Evolutionary conservation across 1,284 basidiomycete genomes (phyloP), one percentile per base, ranked within the genome.

Genomic region (Agaricales sp.): DNA sequence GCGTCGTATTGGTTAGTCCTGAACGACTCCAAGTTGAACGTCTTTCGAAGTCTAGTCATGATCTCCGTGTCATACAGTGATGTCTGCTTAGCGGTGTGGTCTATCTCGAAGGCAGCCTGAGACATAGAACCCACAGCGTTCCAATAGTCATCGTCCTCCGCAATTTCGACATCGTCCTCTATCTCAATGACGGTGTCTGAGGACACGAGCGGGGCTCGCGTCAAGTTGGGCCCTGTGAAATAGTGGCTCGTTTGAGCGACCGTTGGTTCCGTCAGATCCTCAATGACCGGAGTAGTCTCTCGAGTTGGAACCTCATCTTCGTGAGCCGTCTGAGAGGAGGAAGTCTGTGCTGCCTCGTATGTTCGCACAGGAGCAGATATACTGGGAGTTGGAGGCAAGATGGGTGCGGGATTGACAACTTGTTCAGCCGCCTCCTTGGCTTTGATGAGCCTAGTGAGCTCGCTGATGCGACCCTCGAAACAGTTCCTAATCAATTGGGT

Each of bases 1-100:
- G 82, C 82, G 53, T 80, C 75, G 41, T 80, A 71, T 62, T 88
- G 86, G 59, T 86, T 77, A 11, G 63, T 61, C 2, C 83, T 73
- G 62, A 87, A 50, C 30, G 30, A 46, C 16, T 13, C 24, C n/a
- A 46, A 18, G 2, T 37, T 41, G 19, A 52, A 43, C 30, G 30
- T 35, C 8, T 35, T 35, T n/a, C 30, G 30, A n/a, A 35, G 30
- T 11, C 8, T n/a, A 35, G 11, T 8, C 30, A 35, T n/a, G 30
- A 35, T 35, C 30, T 35, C 30, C n/a, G n/a, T 8, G 8, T 35
- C 30, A n/a, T 35, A 35, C 30, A n/a, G 30, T n/a, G 30, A 8
- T 8, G 30, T 8, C n/a, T 8, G 30, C 30, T 11, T 35, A 35
- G 30, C 30, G n/a, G 30, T n/a, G 30, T 11, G 30, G 30, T 11